Conservation (phyloP, 257 asterid genomes). For the Scutellaria baicalensis region DNA sequence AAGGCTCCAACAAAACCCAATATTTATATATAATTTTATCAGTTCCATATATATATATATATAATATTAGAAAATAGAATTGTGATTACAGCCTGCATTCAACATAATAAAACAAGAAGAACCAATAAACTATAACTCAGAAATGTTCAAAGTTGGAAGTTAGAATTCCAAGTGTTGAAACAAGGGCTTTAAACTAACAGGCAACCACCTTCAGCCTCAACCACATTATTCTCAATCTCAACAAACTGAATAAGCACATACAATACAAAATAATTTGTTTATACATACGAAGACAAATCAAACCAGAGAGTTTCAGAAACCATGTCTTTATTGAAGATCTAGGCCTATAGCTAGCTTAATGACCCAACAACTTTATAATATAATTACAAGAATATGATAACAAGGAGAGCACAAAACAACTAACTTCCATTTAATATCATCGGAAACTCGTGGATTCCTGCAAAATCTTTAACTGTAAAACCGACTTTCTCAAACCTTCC, state of each 20-base stretch:
- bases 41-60: too few species aligned
- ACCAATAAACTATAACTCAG: conserved; percentile 12
- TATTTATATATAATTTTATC: too few species aligned
- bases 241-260: conserved; percentile 6
- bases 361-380: neutral
- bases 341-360: conserved; percentile 5
- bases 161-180: conserved; percentile 33
- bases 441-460: conserved; percentile 23
- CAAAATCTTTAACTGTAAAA: conserved; percentile 61
- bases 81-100: neutral
- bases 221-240: conserved; percentile 24
- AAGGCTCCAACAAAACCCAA: too few species aligned
- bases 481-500: conserved; percentile 79
- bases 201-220: conserved; percentile 18
- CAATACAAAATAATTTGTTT: neutral
- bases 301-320: conserved; percentile 7
- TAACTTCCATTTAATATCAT: neutral
- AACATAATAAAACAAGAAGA: neutral
- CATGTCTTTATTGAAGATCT: conserved; percentile 3
- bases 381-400: neutral
- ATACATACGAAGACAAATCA: conserved; percentile 10
- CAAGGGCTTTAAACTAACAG: neutral
- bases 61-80: neutral
- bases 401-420: neutral
- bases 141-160: conserved; percentile 22